Percentiles rank a stretch among this genome's conserved stretches.
Evolutionary conservation across 1,284 basidiomycete species (phyloP).

Genomic region (Entoloma clypeatum): DNA sequence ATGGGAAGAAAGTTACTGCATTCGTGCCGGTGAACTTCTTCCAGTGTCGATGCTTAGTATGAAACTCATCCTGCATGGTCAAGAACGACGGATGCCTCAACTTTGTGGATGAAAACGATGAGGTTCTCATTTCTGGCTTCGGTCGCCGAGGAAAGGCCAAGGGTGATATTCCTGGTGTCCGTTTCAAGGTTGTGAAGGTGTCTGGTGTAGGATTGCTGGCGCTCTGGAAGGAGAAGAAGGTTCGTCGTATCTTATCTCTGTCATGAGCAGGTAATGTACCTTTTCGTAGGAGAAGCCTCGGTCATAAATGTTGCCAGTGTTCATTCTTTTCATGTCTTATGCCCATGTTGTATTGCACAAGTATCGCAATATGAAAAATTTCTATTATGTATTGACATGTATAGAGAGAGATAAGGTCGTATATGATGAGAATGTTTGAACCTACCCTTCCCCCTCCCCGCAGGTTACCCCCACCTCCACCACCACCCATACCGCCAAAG

Average conservation of each 20-base stretch:
- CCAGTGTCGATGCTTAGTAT: neutral
- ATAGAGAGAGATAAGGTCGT: neutral
- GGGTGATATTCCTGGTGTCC: conserved; percentile 96
- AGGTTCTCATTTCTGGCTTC: conserved; percentile 99
- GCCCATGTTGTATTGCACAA: conserved; percentile 38
- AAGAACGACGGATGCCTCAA: conserved; percentile 99
- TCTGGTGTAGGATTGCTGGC: conserved; percentile 98
- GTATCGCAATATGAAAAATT: conserved; percentile 17
- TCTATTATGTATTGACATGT: neutral
- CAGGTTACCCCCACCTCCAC: conserved; percentile 25
- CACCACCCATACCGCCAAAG: conserved; percentile 20
- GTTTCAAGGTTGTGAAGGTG: conserved; percentile 99
- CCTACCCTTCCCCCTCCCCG: conserved; percentile 26
- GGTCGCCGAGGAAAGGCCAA: conserved; percentile 99
- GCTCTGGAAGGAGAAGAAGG: conserved; percentile 99
- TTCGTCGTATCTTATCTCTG: conserved; percentile 28
- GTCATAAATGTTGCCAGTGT: conserved; percentile 53
- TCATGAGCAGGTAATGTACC: conserved; percentile 12
- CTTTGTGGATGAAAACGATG: conserved; percentile 99
- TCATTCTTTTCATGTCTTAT: conserved; percentile 27
- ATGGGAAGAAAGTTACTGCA: conserved; percentile 99
- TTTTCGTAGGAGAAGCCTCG: conserved; percentile 78
- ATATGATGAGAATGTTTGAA: too few species aligned
- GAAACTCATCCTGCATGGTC: neutral
- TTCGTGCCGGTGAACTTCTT: conserved; percentile 59